Evolutionary conservation across 2,329 filamentous ascomycete genomes (phyloP), one percentile per base, ranked within the genome.

Genomic region (Cladosporium velox): DNA sequence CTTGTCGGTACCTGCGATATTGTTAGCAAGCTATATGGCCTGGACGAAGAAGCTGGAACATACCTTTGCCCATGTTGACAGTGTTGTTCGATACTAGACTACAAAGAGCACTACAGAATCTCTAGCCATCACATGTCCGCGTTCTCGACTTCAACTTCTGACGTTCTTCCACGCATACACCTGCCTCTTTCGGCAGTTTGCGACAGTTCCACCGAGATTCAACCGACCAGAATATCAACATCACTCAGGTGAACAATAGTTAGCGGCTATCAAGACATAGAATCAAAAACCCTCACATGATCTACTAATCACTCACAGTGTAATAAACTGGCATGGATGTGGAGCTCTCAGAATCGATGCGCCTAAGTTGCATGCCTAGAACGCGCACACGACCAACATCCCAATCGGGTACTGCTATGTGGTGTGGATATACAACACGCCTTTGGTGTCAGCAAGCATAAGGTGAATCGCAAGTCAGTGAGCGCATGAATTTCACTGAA

Each of bases 1-100:
- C 72, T 78, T 78, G 69, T 78, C 77, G 35, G 77, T 78, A 62
- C 76, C 77, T 76, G 54, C 34, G 32, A 66, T 21, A 47, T 38
- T 59, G 62, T 71, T 51, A 72, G 71, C 63, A 65, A 59, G 14
- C 6, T 11, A 1, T 60, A 14, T 28, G 3, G 3, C 12, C n/a
- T 15, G 10, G 15, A 38, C 12, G 3, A n/a, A 2, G 8, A 11
- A 3, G 2, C 2, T 1, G 15, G 5, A 7, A 51, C 64, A 38
- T 55, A 71, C 71, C 70, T 68, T 72, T 72, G 44, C 71, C 71
- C 71, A 72, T 72, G 21, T 35, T 70, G 49, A 52, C 10, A 41
- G 8, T 41, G 4, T 2, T 24, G 0, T 12, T 30, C 21, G n/a
- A 51, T 5, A 14, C 2, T 26, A n/a, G 28, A 21, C 21, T 47